phyloP scores from a whole-genome alignment of 2,329 filamentous ascomycete species.

The Fusarium nisikadoi region DNA sequence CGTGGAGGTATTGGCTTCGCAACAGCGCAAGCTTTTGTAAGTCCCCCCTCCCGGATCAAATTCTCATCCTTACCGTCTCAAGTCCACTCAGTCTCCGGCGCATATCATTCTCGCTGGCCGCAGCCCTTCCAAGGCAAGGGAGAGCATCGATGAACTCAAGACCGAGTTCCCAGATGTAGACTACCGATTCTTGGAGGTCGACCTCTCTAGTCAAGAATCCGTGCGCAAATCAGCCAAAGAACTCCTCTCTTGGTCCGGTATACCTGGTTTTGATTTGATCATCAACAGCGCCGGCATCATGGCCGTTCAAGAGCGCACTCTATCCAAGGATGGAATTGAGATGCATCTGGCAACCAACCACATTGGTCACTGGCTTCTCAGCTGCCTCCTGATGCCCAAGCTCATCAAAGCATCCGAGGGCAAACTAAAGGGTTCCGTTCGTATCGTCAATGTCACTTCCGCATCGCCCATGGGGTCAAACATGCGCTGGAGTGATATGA shows the following conservation, averaged over 20 bases:
- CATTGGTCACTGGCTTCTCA: constrained; percentile 4
- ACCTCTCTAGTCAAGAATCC: neutral
- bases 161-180: neutral
- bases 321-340: neutral
- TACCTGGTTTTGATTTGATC: neutral
- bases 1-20: neutral
- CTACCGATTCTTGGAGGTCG: neutral
- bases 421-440: neutral
- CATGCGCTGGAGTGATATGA: constrained; percentile 23
- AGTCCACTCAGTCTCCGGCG: neutral
- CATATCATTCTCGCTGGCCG: neutral
- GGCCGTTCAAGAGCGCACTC: neutral
- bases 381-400: constrained; percentile 3
- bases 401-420: neutral
- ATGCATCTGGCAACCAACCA: constrained; percentile 18
- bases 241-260: neutral
- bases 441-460: constrained; percentile 3
- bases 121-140: neutral
- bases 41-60: fast-evolving
- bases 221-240: neutral
- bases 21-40: neutral
- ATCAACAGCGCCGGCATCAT: constrained; percentile 13
- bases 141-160: neutral
- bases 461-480: neutral
- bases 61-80: fast-evolving